phyloP scores from a whole-genome alignment of 805 yeast species.

The Isabelozyma gotoi region DNA sequence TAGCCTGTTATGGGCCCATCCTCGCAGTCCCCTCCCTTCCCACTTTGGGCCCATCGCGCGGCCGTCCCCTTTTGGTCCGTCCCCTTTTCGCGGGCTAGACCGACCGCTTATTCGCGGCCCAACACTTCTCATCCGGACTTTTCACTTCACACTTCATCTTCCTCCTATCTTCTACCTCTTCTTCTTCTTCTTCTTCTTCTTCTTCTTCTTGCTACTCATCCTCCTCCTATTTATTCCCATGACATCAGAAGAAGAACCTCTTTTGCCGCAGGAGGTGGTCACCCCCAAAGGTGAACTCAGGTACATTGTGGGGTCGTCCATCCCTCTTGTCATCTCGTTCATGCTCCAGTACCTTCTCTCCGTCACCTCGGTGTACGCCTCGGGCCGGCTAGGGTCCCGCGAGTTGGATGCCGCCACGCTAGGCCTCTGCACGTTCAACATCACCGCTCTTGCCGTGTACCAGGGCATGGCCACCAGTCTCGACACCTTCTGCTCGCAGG shows the following conservation, averaged over 20 bases:
- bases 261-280: not conserved
- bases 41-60: not conserved
- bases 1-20: not conserved
- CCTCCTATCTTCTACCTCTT: too few relatives aligned
- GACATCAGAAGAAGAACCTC: conserved; percentile 26
- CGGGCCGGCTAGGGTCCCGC: conserved; percentile 73
- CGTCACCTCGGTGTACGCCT: conserved; percentile 72
- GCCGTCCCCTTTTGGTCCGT: not conserved
- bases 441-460: conserved; percentile 69
- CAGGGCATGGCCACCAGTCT: conserved; percentile 51
- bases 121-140: too few relatives aligned
- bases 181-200: not conserved
- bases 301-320: conserved; percentile 37
- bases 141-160: too few relatives aligned
- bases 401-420: conserved; percentile 82
- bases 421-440: conserved; percentile 78
- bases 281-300: conserved; percentile 11
- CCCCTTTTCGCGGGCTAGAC: not conserved
- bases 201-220: too few relatives aligned
- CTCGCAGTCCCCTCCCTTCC: not conserved
- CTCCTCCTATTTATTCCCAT: conserved; percentile 6
- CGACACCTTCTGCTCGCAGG: conserved; percentile 23
- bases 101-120: too few relatives aligned
- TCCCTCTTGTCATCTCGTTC: conserved; percentile 68
- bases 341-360: conserved; percentile 68